Percentiles rank a stretch among this genome's conserved stretches.
Conservation (phyloP, 352 stramenopile genomes). For the Globisporangium ultimum region DNA sequence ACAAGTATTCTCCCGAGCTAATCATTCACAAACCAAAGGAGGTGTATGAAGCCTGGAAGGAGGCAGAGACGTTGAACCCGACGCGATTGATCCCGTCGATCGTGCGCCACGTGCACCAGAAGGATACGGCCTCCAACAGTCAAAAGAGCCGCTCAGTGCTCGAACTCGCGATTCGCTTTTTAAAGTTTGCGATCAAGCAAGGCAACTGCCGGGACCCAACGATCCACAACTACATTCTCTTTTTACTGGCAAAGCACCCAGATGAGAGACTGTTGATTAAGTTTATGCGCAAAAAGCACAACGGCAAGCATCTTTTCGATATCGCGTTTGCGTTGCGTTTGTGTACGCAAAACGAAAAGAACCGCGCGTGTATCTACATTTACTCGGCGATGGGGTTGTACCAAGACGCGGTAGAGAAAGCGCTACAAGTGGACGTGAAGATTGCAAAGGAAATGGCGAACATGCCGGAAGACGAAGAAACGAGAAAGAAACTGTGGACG, state of each 20-base stretch:
- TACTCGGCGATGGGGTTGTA: conserved; percentile 92
- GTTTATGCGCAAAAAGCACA: conserved; percentile 88
- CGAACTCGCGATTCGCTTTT: conserved; percentile 90
- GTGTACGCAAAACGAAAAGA: conserved; percentile 91
- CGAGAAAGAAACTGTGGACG: conserved; percentile 92
- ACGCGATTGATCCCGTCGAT: conserved; percentile 92
- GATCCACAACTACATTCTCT: conserved; percentile 93
- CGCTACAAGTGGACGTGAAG: conserved; percentile 88
- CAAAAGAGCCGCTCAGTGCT: conserved; percentile 69
- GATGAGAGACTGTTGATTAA: conserved; percentile 88
- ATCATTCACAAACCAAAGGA: conserved; percentile 91
- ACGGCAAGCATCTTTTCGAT: conserved; percentile 86
- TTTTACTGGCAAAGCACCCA: conserved; percentile 87
- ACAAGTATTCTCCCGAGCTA: conserved; percentile 93
- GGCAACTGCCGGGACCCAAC: conserved; percentile 82
- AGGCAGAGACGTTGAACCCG: conserved; percentile 86
- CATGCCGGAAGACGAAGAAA: conserved; percentile 87
- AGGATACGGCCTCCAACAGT: conserved; percentile 31
- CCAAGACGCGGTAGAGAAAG: conserved; percentile 91
- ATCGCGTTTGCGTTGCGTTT: conserved; percentile 90
- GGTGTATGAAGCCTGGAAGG: conserved; percentile 90
- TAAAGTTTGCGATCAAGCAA: conserved; percentile 93
- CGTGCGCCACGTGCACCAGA: conserved; percentile 87
- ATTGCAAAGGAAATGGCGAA: conserved; percentile 93
- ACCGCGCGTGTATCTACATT: conserved; percentile 92